Evolutionary conservation across 1,284 basidiomycete species (phyloP).

Genomic region (Cryptococcus amylolentus): DNA sequence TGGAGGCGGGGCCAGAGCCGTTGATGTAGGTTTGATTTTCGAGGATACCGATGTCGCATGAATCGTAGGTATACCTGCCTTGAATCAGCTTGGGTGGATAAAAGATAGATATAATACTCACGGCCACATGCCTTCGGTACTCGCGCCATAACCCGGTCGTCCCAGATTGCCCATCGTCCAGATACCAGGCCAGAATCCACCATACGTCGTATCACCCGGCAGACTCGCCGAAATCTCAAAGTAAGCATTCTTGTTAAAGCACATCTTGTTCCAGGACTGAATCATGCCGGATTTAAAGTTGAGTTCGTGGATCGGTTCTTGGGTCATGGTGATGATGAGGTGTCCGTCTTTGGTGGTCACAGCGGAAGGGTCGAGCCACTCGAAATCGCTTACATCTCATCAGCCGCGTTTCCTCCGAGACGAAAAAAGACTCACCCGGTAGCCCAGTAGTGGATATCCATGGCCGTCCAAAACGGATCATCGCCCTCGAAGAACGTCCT

Average conservation of each 20-base stretch:
- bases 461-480: conserved; percentile 53
- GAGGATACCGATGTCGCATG: conserved; percentile 45
- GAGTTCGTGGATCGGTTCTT: conserved; percentile 66
- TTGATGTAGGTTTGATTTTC: conserved; percentile 49
- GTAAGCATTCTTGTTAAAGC: conserved; percentile 48
- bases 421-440: background rate
- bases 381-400: conserved; percentile 38
- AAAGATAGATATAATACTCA: background rate
- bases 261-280: conserved; percentile 54
- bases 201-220: conserved; percentile 38
- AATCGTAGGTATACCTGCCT: conserved; percentile 43
- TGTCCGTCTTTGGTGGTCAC: conserved; percentile 74
- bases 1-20: conserved; percentile 43
- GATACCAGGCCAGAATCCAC: conserved; percentile 55
- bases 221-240: conserved; percentile 44
- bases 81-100: no score
- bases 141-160: conserved; percentile 56
- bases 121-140: conserved; percentile 64
- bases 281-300: conserved; percentile 62
- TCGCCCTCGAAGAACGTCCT: conserved; percentile 53
- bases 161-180: conserved; percentile 53
- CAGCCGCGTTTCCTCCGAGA: background rate
- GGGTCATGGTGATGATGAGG: conserved; percentile 71
- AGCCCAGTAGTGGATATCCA: conserved; percentile 53
- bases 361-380: conserved; percentile 68